Evolutionary conservation across 1,139 yeast species (phyloP), one percentile per base, ranked within the genome.

Genomic region (Suhomyces coccinellae): DNA sequence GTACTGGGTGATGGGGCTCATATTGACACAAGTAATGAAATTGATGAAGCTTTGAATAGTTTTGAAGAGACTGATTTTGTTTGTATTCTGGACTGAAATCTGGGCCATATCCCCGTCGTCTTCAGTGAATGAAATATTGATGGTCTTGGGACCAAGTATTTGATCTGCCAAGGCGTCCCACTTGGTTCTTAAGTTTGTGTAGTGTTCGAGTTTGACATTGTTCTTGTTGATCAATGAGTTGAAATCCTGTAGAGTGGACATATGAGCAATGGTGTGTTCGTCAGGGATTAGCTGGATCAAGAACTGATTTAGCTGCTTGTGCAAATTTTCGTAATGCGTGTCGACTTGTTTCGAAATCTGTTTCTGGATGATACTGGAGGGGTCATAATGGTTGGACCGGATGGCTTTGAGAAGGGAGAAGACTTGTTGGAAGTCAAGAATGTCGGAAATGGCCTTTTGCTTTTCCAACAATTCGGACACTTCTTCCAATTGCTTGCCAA

Each of bases 21-120:
- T 48, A 24, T 58, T 53, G 20, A 69, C 45, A 11, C 59, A 41
- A 46, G 70, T 67, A 16, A 71, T 58, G 44, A 69, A 71, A 13
- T 47, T 49, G 16, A 71, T 60, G 43, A 71, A 68, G 35, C 54
- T 57, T 5, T 52, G 47, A 10, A 67, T 43, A 0, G 75, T 68
- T 20, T 50, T 42, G 41, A 63, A 57, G 36, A 55, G 57, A 31
- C 45, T 30, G 29, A 39, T 41, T 26, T 33, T 32, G 8, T 43
- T 8, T 6, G 33, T 22, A 13, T 22, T 14, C 3, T 24, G 38
- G n/a, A 43, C 24, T 3, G n/a, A 17, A 11, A 49, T 24, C 13
- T 43, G n/a, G 6, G 48, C 39, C 13, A 41, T 27, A 33, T 48
- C 52, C n/a, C 29, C 40, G 28, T 48, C 51, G 12, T 46, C 42